Conservation (phyloP, 495 filamentous ascomycete genomes). For the Patellaria atrata region DNA sequence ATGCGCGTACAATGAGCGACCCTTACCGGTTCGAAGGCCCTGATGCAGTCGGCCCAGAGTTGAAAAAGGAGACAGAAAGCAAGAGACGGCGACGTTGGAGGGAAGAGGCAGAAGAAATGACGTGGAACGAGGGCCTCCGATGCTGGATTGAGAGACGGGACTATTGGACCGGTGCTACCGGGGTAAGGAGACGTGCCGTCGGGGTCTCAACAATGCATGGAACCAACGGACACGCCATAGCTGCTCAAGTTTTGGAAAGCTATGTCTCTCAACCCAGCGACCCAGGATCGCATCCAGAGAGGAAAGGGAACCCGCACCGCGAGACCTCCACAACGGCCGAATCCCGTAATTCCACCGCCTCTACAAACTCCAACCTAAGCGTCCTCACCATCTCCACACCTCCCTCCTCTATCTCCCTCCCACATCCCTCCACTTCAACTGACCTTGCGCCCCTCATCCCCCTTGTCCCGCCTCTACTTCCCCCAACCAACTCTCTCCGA, state of each 20-base stretch:
- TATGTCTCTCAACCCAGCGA: too few relatives aligned
- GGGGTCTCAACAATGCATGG: too few relatives aligned
- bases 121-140: slow-evolving; percentile 68
- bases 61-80: slow-evolving; percentile 31
- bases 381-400: slow-evolving; percentile 15
- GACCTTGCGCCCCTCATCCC: slow-evolving; percentile 22
- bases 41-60: slow-evolving; percentile 32
- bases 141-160: slow-evolving; percentile 63
- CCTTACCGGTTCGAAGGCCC: slow-evolving; percentile 52
- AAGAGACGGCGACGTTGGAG: slow-evolving; percentile 43
- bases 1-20: slow-evolving; percentile 6
- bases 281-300: too few relatives aligned
- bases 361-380: neutral
- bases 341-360: too few relatives aligned
- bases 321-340: too few relatives aligned
- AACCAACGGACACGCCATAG: too few relatives aligned
- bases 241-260: too few relatives aligned
- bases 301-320: too few relatives aligned
- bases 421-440: neutral
- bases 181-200: too few relatives aligned
- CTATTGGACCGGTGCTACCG: slow-evolving; percentile 68
- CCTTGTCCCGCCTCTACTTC: slow-evolving; percentile 46
- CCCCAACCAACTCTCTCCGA: slow-evolving; percentile 51
- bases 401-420: slow-evolving; percentile 37
- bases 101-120: slow-evolving; percentile 60